Base-by-base conservation (phyloP, 2,329 filamentous ascomycete genomes). In the Pseudogymnoascus sp. region DNA sequence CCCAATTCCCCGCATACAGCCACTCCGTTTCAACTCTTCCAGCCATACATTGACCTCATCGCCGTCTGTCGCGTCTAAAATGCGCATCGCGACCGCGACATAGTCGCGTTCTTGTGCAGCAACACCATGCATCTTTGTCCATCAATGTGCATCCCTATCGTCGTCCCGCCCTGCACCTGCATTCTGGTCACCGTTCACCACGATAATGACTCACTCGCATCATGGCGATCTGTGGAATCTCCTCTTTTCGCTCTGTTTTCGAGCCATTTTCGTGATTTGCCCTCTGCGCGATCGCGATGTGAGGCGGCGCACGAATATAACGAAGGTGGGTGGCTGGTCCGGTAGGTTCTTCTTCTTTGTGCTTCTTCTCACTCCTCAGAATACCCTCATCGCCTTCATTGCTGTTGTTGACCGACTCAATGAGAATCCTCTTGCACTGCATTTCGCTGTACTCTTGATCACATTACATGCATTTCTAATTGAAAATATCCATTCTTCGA, bases 1-100 rank as follows among this genome's bases (percentile, higher is more conserved):
- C 33, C 59, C 59, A 38, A 26, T 33, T 26, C 59, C 59, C 59
- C 33, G 33, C 59, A 38, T 42, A 38, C 23, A 36, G 26, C 33
- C n/a, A 23, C 66, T 61, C 7, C 33, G 28, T 33, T 57, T 61
- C 59, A 61, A 61, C 33, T 61, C 59, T 61, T 61, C 59, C 59
- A 61, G 21, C 59, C 33, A 61, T 38, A 28, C 59, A 36, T 9
- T 19, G 59, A n/a, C 21, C 33, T 26, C 31, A 23, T 40, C 19
- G 33, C 33, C 36, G 33, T 38, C 59, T 42, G 36, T 61, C 59
- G 59, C 59, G 59, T 61, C 59, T 61, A 61, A 19, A 36, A 36
- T 38, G 33, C 59, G 33, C 59, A 42, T 61, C 36, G 33, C 33
- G 33, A 61, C 59, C 59, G 59, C 59, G 59, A 61, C 59, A 61